Evolutionary conservation across 2,329 filamentous ascomycete species (phyloP).

Genomic region (Ambrosiella beaveri): DNA sequence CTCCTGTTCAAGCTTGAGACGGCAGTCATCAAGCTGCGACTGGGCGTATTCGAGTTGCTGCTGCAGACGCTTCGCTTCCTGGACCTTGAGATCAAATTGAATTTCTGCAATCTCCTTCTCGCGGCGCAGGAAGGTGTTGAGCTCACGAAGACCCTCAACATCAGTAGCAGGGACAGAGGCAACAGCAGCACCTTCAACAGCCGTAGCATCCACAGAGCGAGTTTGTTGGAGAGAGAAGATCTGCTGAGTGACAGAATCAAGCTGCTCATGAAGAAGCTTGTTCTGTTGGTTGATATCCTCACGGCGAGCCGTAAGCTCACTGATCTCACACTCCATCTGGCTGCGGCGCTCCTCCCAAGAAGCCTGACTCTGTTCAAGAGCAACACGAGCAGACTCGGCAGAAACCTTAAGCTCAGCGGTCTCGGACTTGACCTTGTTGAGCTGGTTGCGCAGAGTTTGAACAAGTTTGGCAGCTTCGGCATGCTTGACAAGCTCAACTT

Average conservation of each 20-base stretch:
- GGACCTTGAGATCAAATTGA: constrained; percentile 77
- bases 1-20: constrained; percentile 81
- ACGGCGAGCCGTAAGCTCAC: constrained; percentile 58
- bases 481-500: constrained; percentile 85
- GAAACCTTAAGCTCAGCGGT: constrained; percentile 59
- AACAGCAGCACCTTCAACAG: constrained; percentile 22
- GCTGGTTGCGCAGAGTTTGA: constrained; percentile 60
- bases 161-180: constrained; percentile 25
- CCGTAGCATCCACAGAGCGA: constrained; percentile 24
- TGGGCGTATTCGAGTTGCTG: constrained; percentile 81
- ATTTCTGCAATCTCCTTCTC: constrained; percentile 98
- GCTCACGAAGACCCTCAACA: constrained; percentile 66
- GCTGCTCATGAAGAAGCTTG: constrained; percentile 71
- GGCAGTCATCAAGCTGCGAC: constrained; percentile 72
- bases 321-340: constrained; percentile 67
- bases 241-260: constrained; percentile 68
- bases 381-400: constrained; percentile 68
- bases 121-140: constrained; percentile 77
- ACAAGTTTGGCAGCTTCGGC: constrained; percentile 82
- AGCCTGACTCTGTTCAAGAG: constrained; percentile 61
- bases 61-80: constrained; percentile 74
- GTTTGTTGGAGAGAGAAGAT: constrained; percentile 65
- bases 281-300: constrained; percentile 83
- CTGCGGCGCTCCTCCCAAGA: constrained; percentile 76
- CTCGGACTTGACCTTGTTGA: constrained; percentile 67